Evolutionary conservation across 108 stramenopile genomes (phyloP), one percentile per base, ranked within the genome.

Genomic region (Seminavis robusta): DNA sequence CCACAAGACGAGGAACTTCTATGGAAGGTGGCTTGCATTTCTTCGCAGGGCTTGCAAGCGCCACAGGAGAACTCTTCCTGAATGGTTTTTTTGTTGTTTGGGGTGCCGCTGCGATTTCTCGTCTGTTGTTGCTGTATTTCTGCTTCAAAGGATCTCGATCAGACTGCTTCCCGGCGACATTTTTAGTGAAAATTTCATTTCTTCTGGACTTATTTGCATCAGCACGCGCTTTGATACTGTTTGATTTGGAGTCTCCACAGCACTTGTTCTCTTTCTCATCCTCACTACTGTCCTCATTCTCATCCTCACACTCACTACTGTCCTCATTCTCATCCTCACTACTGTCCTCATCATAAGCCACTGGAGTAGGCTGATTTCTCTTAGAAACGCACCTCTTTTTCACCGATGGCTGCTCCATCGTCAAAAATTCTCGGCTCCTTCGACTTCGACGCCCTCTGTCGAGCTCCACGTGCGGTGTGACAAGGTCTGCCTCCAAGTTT

Each of bases 201-300:
- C 48, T 50, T 26, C 34, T 26, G 47, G 46, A 31, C 29, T 60
- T 47, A 27, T 47, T 60, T 16, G 17, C 31, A 29, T 48, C 24
- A 37, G 8, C 13, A 13, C 2, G 10, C 33, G 20, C 9, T 8
- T 37, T 37, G 36, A 11, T 37, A 13, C 13, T 37, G 36, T 37
- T 37, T 8, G 8, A 11, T 8, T 37, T 51, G 50, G 20, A 34
- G 50, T 33, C 16, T 20, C 3, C 15, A 31, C 33, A 34, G 6
- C 33, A 13, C 10, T 15, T 32, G 15, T 33, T 51, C 5, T 51
- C 6, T 32, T n/a, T 33, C 11, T 51, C 33, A 36, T 34, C 20
- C 13, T 33, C 15, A 6, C 33, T 33, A 20, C 33, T n/a, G 4
- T 33, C 33, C 30, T n/a, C 33, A 36, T 33, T 51, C 50, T 51